phyloP scores from a whole-genome alignment of 2,329 filamentous ascomycete genomes.

The Cercospora canescens region DNA sequence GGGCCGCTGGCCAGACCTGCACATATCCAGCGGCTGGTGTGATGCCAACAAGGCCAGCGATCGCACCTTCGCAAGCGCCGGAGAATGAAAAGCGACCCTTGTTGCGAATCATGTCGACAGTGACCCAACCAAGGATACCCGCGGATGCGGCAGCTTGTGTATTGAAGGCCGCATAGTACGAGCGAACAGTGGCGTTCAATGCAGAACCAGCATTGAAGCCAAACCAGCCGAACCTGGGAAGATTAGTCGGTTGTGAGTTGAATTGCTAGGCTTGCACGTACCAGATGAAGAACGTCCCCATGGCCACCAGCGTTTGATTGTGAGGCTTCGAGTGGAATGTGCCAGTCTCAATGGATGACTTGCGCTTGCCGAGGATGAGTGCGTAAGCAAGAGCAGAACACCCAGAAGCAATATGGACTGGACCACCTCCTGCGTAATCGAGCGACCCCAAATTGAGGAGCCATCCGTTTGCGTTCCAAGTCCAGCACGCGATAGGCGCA shows the following conservation, averaged over 20 bases:
- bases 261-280: too few species aligned
- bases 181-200: conserved; percentile 54
- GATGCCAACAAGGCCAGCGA: conserved; percentile 60
- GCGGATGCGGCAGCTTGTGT: conserved; percentile 57
- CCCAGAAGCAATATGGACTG: conserved; percentile 64
- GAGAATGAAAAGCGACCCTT: conserved; percentile 56
- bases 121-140: conserved; percentile 55
- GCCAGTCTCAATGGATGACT: conserved; percentile 47
- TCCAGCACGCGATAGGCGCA: conserved; percentile 64
- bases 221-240: conserved; percentile 56
- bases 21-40: conserved; percentile 41
- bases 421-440: conserved; percentile 63
- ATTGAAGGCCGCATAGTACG: conserved; percentile 58
- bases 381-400: conserved; percentile 64
- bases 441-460: conserved; percentile 60
- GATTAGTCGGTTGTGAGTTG: conserved; percentile 34
- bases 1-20: conserved; percentile 44
- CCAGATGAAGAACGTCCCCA: conserved; percentile 66
- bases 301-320: conserved; percentile 63
- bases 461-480: conserved; percentile 67
- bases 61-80: conserved; percentile 58
- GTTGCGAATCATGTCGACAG: conserved; percentile 54
- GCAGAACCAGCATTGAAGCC: conserved; percentile 60
- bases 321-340: conserved; percentile 55
- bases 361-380: conserved; percentile 62